Evolutionary conservation across 257 asterid species (phyloP), one percentile per base, ranked within the genome.

Genomic region (Capsicum baccatum): DNA sequence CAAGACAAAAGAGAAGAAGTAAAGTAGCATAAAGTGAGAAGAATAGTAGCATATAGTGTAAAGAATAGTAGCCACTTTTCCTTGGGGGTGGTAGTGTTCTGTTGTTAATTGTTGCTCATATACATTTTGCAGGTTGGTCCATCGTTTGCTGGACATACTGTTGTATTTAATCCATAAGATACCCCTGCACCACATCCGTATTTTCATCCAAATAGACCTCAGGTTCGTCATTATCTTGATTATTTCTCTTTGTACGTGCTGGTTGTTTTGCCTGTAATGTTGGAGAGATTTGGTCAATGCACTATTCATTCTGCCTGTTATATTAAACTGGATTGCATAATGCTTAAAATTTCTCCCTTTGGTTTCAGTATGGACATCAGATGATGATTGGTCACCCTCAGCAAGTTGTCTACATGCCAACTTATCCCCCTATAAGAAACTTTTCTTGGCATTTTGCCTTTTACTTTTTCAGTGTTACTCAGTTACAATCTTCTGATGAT

Each of bases 131-230:
- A 26, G 26, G 26, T 26, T 26, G 26, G 26, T 26, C 26, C 26
- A 26, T 26, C 94, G 11, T 95, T 85, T 89, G 68, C 92, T 82
- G 83, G 92, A 37, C 98, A 91, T 67, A 95, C 94, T 66, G 94
- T 93, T 83, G 83, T 97, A 42, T 93, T 89, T 88, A 96, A 92
- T 89, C 93, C 96, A 58, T 98, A 94, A 87, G 93, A 91, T 79
- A 88, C 89, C 60, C 92, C 90, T 83, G 78, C 93, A 81, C 94
- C 92, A 3, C 99, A 89, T 68, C 93, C 94, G 9, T 97, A 94
- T 86, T 97, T 90, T 90, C 97, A 93, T 87, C 97, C 98, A 79
- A 89, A 85, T 87, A 98, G 94, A 86, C 97, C 96, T 85, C 99
- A 94, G 98, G 99, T 94, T 84, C 68, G 91, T 90, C 58, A 42